phyloP scores from a whole-genome alignment of 257 asterid species.

The Echium plantagineum region DNA sequence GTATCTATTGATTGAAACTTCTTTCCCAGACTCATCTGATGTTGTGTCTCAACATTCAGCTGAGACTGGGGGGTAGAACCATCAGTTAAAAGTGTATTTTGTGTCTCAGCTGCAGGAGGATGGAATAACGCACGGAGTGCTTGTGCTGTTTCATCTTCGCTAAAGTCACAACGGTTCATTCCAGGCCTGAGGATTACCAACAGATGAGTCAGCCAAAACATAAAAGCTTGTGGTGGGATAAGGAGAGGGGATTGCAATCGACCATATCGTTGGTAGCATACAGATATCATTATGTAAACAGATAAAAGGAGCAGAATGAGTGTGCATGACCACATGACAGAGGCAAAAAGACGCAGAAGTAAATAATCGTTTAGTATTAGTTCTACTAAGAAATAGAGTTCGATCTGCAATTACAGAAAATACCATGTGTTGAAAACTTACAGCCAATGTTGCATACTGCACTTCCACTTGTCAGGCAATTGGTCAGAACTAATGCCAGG shows the following conservation, averaged over 20 bases:
- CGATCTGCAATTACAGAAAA: slow-evolving; percentile 1
- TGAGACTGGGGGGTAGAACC: slow-evolving; percentile 25
- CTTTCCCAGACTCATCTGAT: slow-evolving; percentile 24
- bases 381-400: neutral
- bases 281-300: neutral
- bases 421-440: slow-evolving; percentile 33
- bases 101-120: slow-evolving; percentile 39
- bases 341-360: neutral
- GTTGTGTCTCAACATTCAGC: slow-evolving; percentile 19
- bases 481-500: slow-evolving; percentile 38
- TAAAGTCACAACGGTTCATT: slow-evolving; percentile 62
- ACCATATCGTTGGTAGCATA: neutral
- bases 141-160: slow-evolving; percentile 61
- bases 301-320: neutral
- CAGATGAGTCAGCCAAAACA: slow-evolving; percentile 2
- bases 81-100: slow-evolving; percentile 25
- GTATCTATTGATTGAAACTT: slow-evolving; percentile 42
- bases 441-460: slow-evolving; percentile 94
- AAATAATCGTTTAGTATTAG: no score
- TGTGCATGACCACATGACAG: neutral
- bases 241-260: neutral
- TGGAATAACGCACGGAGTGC: slow-evolving; percentile 42
- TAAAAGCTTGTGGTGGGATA: neutral
- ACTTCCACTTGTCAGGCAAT: slow-evolving; percentile 67
- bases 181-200: slow-evolving; percentile 60